Percentiles rank a stretch among this genome's conserved stretches.
Evolutionary conservation across 2,329 filamentous ascomycete genomes (phyloP).

Genomic region (Trichophyton equinum): DNA sequence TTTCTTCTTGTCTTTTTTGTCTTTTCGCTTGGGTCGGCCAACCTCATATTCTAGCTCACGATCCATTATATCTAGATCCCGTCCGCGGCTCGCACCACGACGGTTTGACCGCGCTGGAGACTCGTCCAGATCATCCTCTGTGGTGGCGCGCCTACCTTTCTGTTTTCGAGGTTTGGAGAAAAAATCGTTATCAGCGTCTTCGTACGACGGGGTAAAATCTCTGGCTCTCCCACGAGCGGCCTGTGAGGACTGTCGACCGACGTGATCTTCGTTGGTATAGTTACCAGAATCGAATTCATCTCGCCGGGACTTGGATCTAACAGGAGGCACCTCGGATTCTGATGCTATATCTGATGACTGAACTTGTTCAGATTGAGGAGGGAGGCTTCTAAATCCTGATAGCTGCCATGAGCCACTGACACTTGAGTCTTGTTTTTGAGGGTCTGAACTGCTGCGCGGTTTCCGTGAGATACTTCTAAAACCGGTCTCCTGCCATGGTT

Average conservation of each 20-base stretch:
- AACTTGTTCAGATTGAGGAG: background rate
- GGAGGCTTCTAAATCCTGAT: background rate
- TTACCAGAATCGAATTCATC: background rate
- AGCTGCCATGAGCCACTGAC: background rate
- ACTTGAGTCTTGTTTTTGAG: background rate
- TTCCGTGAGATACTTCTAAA: background rate
- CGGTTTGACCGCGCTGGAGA: background rate
- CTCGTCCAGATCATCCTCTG: background rate
- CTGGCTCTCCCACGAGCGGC: background rate
- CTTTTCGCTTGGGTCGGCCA: slow-evolving; percentile 24
- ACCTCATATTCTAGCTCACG: slow-evolving; percentile 5
- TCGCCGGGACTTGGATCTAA: background rate
- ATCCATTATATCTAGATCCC: background rate
- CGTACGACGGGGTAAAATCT: background rate
- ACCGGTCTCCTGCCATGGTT: background rate
- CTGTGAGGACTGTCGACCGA: background rate
- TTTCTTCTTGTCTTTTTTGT: slow-evolving; percentile 25
- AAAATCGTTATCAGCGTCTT: background rate
- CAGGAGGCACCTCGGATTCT: background rate
- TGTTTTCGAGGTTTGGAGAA: background rate
- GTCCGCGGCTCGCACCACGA: background rate
- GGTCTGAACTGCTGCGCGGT: background rate
- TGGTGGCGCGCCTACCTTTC: background rate
- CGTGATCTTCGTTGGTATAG: background rate
- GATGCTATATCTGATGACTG: background rate